Evolutionary conservation across 2,329 filamentous ascomycete species (phyloP).

Genomic region (Immersiporthe knoxdaviesiana): DNA sequence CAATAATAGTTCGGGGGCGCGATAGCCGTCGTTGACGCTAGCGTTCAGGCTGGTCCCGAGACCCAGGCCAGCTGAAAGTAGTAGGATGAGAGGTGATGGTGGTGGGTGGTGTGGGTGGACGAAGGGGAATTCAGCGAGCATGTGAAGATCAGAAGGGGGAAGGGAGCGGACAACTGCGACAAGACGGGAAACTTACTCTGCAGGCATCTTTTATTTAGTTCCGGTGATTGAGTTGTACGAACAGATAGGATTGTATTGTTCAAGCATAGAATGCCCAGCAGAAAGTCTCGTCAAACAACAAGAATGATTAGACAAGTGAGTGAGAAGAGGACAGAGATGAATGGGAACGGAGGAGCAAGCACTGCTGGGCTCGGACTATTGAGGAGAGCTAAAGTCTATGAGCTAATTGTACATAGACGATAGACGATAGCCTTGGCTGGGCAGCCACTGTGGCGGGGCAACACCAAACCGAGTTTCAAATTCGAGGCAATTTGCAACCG

Average conservation of each 20-base stretch:
- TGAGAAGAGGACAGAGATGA: background rate
- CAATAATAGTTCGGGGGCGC: background rate
- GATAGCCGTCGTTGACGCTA: conserved; percentile 12
- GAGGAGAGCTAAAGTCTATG: conserved; percentile 10
- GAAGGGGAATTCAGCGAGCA: background rate
- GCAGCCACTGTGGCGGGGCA: conserved; percentile 1
- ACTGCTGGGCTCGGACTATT: background rate
- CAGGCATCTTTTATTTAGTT: conserved; percentile 21
- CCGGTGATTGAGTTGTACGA: conserved; percentile 1
- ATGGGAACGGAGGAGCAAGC: background rate
- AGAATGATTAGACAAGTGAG: background rate
- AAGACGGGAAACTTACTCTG: conserved; percentile 24
- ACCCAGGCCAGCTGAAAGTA: conserved; percentile 7
- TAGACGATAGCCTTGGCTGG: conserved; percentile 7
- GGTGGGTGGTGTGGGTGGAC: background rate
- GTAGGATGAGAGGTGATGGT: background rate
- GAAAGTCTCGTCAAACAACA: background rate
- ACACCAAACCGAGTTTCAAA: conserved; percentile 7
- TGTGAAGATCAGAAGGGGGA: conserved; percentile 4
- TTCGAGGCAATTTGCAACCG: conserved; percentile 7
- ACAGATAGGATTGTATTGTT: background rate
- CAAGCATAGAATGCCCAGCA: background rate
- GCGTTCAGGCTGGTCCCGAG: background rate
- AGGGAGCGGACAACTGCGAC: background rate
- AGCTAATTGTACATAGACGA: conserved; percentile 5